Percentiles rank a stretch among this genome's conserved stretches.
These are phyloP conservation scores for Gymnopilus junonius DNA, from an alignment of 768 basidiomycete species.

Conservation along the genomic window DNA sequence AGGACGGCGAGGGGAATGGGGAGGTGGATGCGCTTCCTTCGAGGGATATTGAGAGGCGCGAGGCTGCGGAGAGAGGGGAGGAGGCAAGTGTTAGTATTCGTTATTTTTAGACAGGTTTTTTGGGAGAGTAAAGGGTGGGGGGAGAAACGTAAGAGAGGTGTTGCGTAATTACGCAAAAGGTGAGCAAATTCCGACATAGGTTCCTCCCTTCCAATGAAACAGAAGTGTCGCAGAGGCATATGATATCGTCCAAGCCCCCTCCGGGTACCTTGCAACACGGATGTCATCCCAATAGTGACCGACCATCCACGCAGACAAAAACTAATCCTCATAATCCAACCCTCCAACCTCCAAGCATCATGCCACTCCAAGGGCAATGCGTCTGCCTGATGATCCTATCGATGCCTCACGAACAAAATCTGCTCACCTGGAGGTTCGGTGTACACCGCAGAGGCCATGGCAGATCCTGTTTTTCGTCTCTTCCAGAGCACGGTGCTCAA, in stretches of 20 bases:
- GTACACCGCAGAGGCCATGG: conserved; percentile 33
- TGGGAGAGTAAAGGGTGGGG: conserved; percentile 8
- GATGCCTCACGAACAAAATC: background rate
- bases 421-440: conserved; percentile 33
- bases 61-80: conserved; percentile 14
- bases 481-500: background rate
- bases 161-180: too few relatives aligned
- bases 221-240: background rate
- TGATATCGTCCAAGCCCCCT: background rate
- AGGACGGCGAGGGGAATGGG: conserved; percentile 66
- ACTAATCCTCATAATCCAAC: too few relatives aligned
- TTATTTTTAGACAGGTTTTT: conserved; percentile 16
- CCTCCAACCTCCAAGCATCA: background rate
- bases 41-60: conserved; percentile 40
- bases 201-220: background rate
- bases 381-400: background rate
- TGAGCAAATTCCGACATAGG: background rate
- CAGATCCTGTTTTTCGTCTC: background rate
- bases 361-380: background rate
- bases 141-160: background rate
- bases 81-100: conserved; percentile 7
- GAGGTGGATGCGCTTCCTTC: conserved; percentile 47
- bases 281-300: background rate
- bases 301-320: too few relatives aligned
- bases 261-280: background rate